A percentile compares a stretch with the other conserved stretches of the same genome.
Conservation (phyloP, 495 filamentous ascomycete genomes). For the Platismatia glauca region DNA sequence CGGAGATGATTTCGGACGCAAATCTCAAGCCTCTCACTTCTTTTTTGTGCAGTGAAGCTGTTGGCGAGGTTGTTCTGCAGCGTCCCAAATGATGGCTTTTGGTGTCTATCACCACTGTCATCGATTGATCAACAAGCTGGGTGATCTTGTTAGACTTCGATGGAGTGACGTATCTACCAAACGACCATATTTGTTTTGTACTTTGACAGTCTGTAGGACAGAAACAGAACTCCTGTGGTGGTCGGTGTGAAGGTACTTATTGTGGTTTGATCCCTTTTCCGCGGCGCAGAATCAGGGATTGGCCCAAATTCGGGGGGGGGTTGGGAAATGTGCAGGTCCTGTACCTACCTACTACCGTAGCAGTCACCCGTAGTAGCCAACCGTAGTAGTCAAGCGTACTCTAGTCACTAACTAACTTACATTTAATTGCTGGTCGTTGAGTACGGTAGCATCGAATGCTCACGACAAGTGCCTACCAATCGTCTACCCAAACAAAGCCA, state of each 20-base stretch:
- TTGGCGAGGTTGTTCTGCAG: background rate
- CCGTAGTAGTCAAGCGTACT: no score
- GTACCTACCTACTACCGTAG: no score
- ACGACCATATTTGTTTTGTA: background rate
- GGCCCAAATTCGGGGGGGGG: background rate
- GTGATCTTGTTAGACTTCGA: background rate
- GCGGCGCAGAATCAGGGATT: background rate
- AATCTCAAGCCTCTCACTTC: background rate
- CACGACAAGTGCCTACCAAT: background rate
- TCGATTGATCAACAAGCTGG: background rate
- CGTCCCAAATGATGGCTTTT: background rate
- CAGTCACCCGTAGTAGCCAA: no score
- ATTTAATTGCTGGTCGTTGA: background rate
- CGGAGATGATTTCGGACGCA: background rate
- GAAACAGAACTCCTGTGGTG: no score
- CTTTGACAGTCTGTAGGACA: background rate
- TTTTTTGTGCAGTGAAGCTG: background rate
- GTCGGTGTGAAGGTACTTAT: background rate
- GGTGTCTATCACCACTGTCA: background rate
- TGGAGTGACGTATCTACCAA: background rate
- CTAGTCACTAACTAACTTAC: no score
- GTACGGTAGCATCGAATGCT: no score
- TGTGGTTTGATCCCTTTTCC: background rate
- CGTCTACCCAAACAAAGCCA: background rate
- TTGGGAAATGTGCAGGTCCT: conserved; percentile 2